These are phyloP conservation scores for Candida sanyaensis DNA, from an alignment of 1,139 yeast species.

Conservation along the genomic window DNA sequence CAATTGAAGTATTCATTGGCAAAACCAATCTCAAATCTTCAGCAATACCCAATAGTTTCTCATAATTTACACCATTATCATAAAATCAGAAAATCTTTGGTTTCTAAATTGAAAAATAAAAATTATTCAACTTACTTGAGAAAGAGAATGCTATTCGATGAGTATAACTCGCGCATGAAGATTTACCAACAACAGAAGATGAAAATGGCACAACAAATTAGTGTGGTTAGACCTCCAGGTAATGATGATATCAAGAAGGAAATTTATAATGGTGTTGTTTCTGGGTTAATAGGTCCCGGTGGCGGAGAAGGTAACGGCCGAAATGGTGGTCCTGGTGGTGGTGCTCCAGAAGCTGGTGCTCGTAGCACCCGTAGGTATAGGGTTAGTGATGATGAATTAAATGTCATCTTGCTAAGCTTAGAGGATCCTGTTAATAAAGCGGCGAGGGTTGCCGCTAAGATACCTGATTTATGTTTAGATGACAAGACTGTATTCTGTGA, in stretches of 20 bases:
- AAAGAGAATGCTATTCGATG: slow-evolving; percentile 44
- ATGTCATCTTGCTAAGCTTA: slow-evolving; percentile 69
- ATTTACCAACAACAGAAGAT: slow-evolving; percentile 51
- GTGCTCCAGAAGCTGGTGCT: slow-evolving; percentile 61
- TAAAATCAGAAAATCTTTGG: slow-evolving; percentile 17
- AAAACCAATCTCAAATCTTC: slow-evolving; percentile 40
- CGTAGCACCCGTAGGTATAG: slow-evolving; percentile 49
- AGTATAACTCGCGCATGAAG: slow-evolving; percentile 43
- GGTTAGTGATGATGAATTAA: slow-evolving; percentile 78
- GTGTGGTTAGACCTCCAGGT: slow-evolving; percentile 48
- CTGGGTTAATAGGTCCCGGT: not conserved
- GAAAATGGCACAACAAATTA: slow-evolving; percentile 59
- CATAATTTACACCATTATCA: slow-evolving; percentile 35
- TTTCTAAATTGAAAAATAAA: slow-evolving; percentile 17
- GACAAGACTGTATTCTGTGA: slow-evolving; percentile 54
- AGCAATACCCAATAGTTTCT: slow-evolving; percentile 53
- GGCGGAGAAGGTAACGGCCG: not conserved
- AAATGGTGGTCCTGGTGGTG: not conserved
- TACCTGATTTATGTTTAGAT: slow-evolving; percentile 77
- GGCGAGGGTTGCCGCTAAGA: slow-evolving; percentile 74
- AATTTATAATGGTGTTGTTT: slow-evolving; percentile 14
- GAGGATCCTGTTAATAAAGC: slow-evolving; percentile 83
- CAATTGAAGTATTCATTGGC: slow-evolving; percentile 24
- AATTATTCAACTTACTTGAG: slow-evolving; percentile 21
- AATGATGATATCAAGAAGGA: slow-evolving; percentile 42